Conservation (phyloP, 192 early-diverging fungal genomes). For the Phlyctochytrium planicorne region DNA sequence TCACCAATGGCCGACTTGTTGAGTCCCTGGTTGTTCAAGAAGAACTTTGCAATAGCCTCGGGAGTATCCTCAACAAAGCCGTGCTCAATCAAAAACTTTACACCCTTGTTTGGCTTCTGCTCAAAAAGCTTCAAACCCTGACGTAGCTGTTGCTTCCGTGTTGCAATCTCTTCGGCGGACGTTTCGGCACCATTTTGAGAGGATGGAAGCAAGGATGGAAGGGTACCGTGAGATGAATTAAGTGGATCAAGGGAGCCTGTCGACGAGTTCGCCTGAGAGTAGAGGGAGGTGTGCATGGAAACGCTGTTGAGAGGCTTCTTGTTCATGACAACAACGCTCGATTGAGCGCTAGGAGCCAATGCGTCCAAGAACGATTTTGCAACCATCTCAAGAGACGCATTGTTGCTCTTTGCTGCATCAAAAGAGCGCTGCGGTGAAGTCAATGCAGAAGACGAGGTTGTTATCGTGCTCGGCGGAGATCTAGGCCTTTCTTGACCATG, state of each 20-base stretch:
- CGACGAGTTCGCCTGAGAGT: background rate
- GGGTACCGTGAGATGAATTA: background rate
- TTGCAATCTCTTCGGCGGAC: constrained; percentile 45
- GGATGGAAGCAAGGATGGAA: background rate
- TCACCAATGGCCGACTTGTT: constrained; percentile 60
- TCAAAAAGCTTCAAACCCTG: constrained; percentile 52
- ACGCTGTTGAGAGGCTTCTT: constrained; percentile 47
- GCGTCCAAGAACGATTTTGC: constrained; percentile 24
- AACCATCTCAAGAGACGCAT: constrained; percentile 5
- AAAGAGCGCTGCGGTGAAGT: background rate
- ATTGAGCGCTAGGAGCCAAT: constrained; percentile 13
- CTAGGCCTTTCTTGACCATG: too few relatives aligned
- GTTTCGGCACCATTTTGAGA: constrained; percentile 9
- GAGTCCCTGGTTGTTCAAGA: constrained; percentile 41
- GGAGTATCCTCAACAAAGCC: constrained; percentile 48
- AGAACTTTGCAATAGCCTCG: constrained; percentile 46
- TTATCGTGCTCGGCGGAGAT: too few relatives aligned
- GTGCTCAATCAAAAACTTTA: constrained; percentile 45
- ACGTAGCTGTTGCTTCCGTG: constrained; percentile 44
- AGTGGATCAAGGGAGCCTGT: background rate
- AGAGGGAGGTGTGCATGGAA: constrained; percentile 22
- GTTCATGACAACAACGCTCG: constrained; percentile 30
- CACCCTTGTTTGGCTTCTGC: constrained; percentile 50
- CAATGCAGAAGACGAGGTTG: too few relatives aligned
- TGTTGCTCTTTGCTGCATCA: background rate